These are phyloP conservation scores for Brettanomyces anomalus DNA, from an alignment of 805 yeast species.

Conservation along the genomic window DNA sequence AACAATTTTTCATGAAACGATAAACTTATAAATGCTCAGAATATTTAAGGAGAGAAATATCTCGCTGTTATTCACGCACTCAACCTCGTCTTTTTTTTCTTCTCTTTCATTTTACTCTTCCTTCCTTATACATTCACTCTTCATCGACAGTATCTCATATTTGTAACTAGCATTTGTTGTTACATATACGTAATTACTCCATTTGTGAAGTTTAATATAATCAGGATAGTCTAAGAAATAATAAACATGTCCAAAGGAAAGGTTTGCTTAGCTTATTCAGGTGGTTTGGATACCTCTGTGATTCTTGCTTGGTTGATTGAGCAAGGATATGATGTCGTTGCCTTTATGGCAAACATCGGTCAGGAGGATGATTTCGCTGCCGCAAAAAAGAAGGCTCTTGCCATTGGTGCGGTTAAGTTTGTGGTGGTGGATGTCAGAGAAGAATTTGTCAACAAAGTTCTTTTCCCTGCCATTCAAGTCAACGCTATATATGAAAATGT, in stretches of 20 bases:
- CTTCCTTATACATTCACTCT: neutral
- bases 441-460: constrained; percentile 86
- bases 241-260: constrained; percentile 84
- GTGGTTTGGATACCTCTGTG: constrained; percentile 97
- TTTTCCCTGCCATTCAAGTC: constrained; percentile 95
- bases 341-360: constrained; percentile 97
- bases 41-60: neutral
- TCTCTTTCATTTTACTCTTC: constrained; percentile 3
- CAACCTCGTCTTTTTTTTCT: neutral
- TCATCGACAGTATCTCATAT: neutral
- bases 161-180: neutral
- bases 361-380: constrained; percentile 99
- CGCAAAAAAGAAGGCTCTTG: constrained; percentile 91
- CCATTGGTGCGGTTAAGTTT: constrained; percentile 95
- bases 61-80: neutral
- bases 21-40: no score
- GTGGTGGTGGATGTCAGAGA: constrained; percentile 91
- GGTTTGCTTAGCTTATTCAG: constrained; percentile 98
- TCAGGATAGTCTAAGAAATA: constrained; percentile 6
- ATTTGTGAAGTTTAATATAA: neutral
- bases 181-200: neutral
- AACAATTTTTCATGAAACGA: no score
- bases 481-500: constrained; percentile 98
- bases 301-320: constrained; percentile 97
- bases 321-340: constrained; percentile 96